Percentiles rank a stretch among this genome's conserved stretches.
Conservation (phyloP, 163 green algal species). For the Scenedesmus sp. region DNA sequence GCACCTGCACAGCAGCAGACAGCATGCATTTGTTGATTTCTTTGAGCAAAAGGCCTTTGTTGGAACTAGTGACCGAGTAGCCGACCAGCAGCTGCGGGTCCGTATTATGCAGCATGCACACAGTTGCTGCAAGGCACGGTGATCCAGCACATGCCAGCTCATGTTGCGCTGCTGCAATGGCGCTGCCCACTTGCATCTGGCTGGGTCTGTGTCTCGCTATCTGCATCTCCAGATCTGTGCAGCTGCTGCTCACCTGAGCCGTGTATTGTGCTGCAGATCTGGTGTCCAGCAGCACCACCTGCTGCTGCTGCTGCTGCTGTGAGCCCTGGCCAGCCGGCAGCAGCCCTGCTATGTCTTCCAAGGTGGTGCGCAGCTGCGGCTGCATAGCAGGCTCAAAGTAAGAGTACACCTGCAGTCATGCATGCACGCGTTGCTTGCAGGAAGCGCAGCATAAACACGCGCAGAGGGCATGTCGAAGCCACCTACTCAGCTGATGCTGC, state of each 20-base stretch:
- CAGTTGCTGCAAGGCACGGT: too few species aligned
- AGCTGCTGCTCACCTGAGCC: constrained; percentile 16
- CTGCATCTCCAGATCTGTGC: not conserved
- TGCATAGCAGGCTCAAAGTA: constrained; percentile 43
- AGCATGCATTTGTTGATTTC: not conserved
- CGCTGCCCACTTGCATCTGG: too few species aligned
- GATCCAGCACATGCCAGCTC: too few species aligned
- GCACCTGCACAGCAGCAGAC: constrained; percentile 15
- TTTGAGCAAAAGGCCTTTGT: too few species aligned
- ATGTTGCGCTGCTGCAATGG: not conserved
- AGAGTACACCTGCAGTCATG: constrained; percentile 22
- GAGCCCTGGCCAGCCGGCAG: not conserved
- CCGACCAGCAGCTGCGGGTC: too few species aligned
- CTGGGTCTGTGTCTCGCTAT: not conserved
- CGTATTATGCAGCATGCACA: too few species aligned
- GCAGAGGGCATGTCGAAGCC: not conserved
- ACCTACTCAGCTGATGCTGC: not conserved
- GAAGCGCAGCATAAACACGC: not conserved
- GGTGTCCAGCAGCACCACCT: constrained; percentile 44
- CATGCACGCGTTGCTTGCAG: too few species aligned
- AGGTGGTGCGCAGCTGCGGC: constrained; percentile 12
- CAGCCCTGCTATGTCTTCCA: not conserved
- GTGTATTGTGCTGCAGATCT: constrained; percentile 36
- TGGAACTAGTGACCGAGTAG: too few species aligned
- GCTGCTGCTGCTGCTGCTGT: constrained; percentile 41